Evolutionary conservation across 352 stramenopile genomes (phyloP), one percentile per base, ranked within the genome.

Genomic region (Phytophthora meadii): DNA sequence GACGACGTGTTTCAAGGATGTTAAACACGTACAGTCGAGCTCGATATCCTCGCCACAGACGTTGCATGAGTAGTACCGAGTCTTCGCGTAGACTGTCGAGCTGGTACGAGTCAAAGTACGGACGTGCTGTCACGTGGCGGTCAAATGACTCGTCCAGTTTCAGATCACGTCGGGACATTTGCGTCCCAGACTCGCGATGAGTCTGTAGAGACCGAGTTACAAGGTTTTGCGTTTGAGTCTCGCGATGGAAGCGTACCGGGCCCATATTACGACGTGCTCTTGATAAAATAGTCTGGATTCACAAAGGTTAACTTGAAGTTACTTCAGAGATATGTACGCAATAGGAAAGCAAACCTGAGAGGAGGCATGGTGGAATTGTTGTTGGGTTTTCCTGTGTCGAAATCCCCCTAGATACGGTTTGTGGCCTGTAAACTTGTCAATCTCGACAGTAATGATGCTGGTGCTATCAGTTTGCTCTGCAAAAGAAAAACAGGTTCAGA

Each of bases 331-430:
- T 5, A 51, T 40, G 5, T 46, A 34, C 32, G 14, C 5, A 14
- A 8, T 19, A 47, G 14, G 37, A 32, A 22, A 45, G 30, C 40
- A 10, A 65, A 93, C 84, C 78, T 98, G 93, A 2, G 81, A 82
- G 2, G 77, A 88, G 9, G 90, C 93, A 64, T 98, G 93, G 65
- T 98, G 94, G 67, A 95, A 98, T 15, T 96, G 70, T 44, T 90
- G 78, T 41, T 93, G 83, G 0, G 78, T 98, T 48, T 93, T 90
- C 27, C 89, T 89, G 70, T 98, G 79, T 32, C 82, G 74, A 59
- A 94, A 98, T 9, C 94, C 94, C 11, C 94, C 94, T 8, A 98
- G 48, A 61, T 94, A 98, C 32, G 79, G 65, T 62, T 98, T 98
- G 6, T 70, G 70, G 9, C 76, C 82, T 4, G 61, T 68, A 40